Percentiles rank a stretch among this genome's conserved stretches.
phyloP scores from a whole-genome alignment of 108 stramenopile species.

The Pseudonitzschia multistriata region DNA sequence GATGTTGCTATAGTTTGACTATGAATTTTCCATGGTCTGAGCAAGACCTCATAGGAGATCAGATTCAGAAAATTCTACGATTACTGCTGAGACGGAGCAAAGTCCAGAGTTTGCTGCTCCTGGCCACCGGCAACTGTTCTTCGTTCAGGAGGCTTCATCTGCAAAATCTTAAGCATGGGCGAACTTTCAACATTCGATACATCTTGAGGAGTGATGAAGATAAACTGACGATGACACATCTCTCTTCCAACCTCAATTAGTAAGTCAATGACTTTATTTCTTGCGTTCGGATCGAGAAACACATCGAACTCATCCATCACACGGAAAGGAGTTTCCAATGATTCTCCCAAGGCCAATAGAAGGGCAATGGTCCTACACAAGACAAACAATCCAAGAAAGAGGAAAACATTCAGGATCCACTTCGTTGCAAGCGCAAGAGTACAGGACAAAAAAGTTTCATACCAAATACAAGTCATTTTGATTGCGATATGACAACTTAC shows the following conservation, averaged over 20 bases:
- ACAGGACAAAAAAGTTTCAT: neutral
- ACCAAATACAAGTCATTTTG: neutral
- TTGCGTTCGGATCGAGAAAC: slow-evolving; percentile 88
- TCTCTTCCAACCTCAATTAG: slow-evolving; percentile 64
- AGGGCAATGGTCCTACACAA: slow-evolving; percentile 84
- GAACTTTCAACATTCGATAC: slow-evolving; percentile 60
- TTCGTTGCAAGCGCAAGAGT: neutral
- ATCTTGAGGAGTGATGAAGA: slow-evolving; percentile 94
- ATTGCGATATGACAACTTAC: slow-evolving; percentile 2
- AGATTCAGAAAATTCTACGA: neutral
- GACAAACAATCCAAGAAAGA: neutral
- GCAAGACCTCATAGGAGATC: neutral
- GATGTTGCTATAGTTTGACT: too few species aligned
- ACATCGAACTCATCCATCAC: slow-evolving; percentile 99
- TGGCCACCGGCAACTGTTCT: slow-evolving; percentile 48
- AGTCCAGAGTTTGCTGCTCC: slow-evolving; percentile 74
- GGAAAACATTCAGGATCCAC: neutral
- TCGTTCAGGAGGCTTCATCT: slow-evolving; percentile 60
- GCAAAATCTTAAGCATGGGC: slow-evolving; percentile 63
- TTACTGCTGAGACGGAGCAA: slow-evolving; percentile 12
- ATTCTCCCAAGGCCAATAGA: slow-evolving; percentile 88
- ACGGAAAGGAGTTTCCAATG: slow-evolving; percentile 93
- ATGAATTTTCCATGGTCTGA: too few species aligned
- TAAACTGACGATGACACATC: slow-evolving; percentile 90
- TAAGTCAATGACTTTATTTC: slow-evolving; percentile 82